Evolutionary conservation across 768 basidiomycete species (phyloP), one percentile per base, ranked within the genome.

Genomic region (Macrolepiota albuminosa): DNA sequence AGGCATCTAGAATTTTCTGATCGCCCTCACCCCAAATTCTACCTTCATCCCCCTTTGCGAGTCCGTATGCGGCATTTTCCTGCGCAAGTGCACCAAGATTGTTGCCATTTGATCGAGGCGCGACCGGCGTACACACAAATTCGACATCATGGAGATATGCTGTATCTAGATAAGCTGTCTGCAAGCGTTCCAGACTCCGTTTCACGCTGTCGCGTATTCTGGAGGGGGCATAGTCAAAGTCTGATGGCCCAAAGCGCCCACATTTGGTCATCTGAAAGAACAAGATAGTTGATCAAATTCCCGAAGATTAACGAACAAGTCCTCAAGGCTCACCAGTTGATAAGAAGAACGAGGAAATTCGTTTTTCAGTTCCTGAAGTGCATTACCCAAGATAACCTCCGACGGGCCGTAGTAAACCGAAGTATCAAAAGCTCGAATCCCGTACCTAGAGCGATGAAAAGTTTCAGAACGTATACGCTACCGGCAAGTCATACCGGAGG

Each of bases 91-190:
- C 89, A 1, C 70, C 61, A 1, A 73, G 67, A 65, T 87, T 86
- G 61, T 85, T 78, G 4, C 89, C 90, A 18, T 75, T 78, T 31
- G 69, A 68, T 48, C 75, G 75, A 2, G 86, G 81, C 33, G 75
- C 66, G 45, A 86, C 75, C 40, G 73, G 70, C 3, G 84, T 79
- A 43, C 81, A 81, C 13, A 94, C 82, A 63, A 85, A 91, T 75
- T 95, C 93, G 51, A 90, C 82, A 68, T 95, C 93, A 67, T 95
- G 93, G 34, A 93, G 73, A 68, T 89, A 93, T 0, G 93, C 89
- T 0, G 78, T 76, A 64, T 95, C 93, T 39, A 95, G 78, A 68
- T 94, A 93, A 59, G 78, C 72, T 11, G 93, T 94, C 54, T 87
- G 81, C 58, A 95, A 67, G 24, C 91, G 84, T 46, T 77, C 72